These are phyloP conservation scores for Panaeolus cyanescens DNA, from an alignment of 768 basidiomycete genomes.

Conservation along the genomic window DNA sequence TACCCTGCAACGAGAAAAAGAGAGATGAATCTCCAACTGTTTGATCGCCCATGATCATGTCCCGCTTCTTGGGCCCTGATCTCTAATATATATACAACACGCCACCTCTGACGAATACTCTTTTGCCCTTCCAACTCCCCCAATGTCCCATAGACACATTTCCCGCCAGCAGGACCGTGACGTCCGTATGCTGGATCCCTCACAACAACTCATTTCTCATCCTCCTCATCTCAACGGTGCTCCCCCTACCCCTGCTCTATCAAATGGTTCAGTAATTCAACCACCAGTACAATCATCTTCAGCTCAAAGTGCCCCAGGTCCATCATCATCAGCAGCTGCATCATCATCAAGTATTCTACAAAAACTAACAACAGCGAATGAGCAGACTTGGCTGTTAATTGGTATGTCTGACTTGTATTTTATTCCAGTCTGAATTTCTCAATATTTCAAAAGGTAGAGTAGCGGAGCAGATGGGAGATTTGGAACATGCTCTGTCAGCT, in stretches of 20 bases:
- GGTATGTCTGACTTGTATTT: conserved; percentile 47
- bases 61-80: conserved; percentile 26
- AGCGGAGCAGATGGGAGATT: conserved; percentile 93
- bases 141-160: conserved; percentile 64
- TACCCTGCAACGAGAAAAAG: conserved; percentile 34
- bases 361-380: conserved; percentile 62
- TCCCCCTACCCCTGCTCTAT: conserved; percentile 41
- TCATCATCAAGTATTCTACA: conserved; percentile 60
- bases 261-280: conserved; percentile 44
- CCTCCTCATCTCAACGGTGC: conserved; percentile 58
- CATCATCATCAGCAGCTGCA: conserved; percentile 53
- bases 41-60: conserved; percentile 60
- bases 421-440: conserved; percentile 8
- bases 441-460: conserved; percentile 66
- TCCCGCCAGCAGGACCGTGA: conserved; percentile 64
- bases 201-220: conserved; percentile 37
- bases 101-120: conserved; percentile 44
- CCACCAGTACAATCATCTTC: conserved; percentile 47
- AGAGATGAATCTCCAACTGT: conserved; percentile 38
- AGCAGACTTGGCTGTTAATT: conserved; percentile 94
- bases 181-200: conserved; percentile 63
- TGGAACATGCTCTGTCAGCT: conserved; percentile 88
- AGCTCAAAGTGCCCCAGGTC: conserved; percentile 31
- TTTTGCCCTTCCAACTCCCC: conserved; percentile 47
- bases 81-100: conserved; percentile 58